Base-by-base conservation (phyloP, 345 rosid genomes). In the Brassica napus region DNA sequence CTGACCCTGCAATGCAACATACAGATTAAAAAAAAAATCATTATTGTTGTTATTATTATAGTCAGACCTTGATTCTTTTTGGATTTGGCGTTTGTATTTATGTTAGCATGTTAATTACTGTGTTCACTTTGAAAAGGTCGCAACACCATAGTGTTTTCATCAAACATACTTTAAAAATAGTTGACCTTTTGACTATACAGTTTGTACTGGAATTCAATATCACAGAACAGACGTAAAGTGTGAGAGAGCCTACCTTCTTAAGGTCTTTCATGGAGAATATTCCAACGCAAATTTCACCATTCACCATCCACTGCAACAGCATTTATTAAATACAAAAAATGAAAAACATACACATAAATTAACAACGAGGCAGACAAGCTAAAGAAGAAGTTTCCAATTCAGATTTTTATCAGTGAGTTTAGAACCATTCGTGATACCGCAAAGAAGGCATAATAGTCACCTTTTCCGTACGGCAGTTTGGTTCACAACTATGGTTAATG, bases 401-500 rank as follows among this genome's bases (percentile, higher is more conserved):
- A 55, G 70, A 39, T 28, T 72, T 18, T 59, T 31, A 44, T 64
- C 16, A 65, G 15, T 55, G 10, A 44, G 47, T 64, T 55, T 70
- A 39, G 42, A 69, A 64, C 31, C 68, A 71, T 47, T 47, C 2
- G 54, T 64, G 65, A 31, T 30, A 71, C 10, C n/a, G 1, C 58
- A 71, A 14, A 71, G 32, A 64, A 47, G 14, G 31, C 65, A 55
- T 31, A 71, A 5, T 61, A 78, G 52, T 84, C 81, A 92, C 99
- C 98, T 95, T 95, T 86, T 95, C 98, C 23, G 99, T 95, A 52
- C 94, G 98, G 82, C 99, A 93, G 85, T 95, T 95, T 66, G 99
- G 99, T 82, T 95, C 94, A 84, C 99, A 95, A 72, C 99, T 95
- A 80, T 95, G 99, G 85, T 95, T 95, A 60, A 95, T 91, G 84